Evolutionary conservation across 495 filamentous ascomycete genomes (phyloP).

Genomic region (Bacidia rubella): DNA sequence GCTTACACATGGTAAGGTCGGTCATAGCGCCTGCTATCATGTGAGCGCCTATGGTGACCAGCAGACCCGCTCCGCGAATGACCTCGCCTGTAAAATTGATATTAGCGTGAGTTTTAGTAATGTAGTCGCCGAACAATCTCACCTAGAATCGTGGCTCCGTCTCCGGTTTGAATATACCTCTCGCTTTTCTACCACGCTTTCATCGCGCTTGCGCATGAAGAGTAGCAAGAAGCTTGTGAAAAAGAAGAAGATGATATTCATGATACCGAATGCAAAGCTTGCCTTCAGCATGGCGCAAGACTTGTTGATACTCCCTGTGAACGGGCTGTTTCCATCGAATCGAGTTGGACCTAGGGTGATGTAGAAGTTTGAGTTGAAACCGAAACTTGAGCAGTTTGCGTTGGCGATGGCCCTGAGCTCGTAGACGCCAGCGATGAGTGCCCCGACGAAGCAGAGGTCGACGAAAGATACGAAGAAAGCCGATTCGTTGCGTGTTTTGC

Average conservation of each 20-base stretch:
- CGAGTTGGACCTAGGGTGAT: constrained; percentile 50
- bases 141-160: constrained; percentile 30
- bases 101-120: not conserved
- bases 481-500: constrained; percentile 56
- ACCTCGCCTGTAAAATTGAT: constrained; percentile 11
- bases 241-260: constrained; percentile 74
- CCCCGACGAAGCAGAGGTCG: constrained; percentile 73
- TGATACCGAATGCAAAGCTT: constrained; percentile 72
- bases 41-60: constrained; percentile 19
- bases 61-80: constrained; percentile 19
- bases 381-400: constrained; percentile 50
- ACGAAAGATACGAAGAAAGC: constrained; percentile 64
- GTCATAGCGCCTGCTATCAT: constrained; percentile 16
- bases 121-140: not conserved
- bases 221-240: constrained; percentile 52
- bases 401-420: constrained; percentile 55
- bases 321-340: constrained; percentile 27
- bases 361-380: constrained; percentile 30
- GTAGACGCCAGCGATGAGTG: constrained; percentile 74
- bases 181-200: constrained; percentile 29
- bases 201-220: constrained; percentile 34
- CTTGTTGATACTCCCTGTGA: constrained; percentile 47
- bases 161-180: constrained; percentile 25
- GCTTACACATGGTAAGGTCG: no score
- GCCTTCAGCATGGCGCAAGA: constrained; percentile 82